Percentiles rank a stretch among this genome's conserved stretches.
Conservation (phyloP, 2,329 filamentous ascomycete genomes). For the Diaporthe citri region DNA sequence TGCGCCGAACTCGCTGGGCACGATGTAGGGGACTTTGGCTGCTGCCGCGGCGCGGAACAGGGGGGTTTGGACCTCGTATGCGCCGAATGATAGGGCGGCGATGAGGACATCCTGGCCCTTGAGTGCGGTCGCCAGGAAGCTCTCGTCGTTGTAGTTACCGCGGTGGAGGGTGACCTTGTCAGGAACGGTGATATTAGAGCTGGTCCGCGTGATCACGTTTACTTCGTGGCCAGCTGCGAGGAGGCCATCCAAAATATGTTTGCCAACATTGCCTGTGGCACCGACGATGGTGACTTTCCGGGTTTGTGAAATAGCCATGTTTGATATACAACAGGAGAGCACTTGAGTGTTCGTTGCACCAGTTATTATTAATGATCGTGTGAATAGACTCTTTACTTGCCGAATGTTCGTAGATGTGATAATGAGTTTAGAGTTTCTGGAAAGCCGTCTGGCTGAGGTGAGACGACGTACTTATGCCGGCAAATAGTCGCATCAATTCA, state of each 20-base stretch:
- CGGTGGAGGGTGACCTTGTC: not conserved
- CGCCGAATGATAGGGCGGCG: not conserved
- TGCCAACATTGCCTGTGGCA: conserved; percentile 2
- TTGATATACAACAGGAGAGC: not conserved
- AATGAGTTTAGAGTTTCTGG: not conserved
- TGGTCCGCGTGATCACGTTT: not conserved
- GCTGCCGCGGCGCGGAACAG: conserved; percentile 51
- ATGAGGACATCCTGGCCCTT: conserved; percentile 8
- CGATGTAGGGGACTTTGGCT: conserved; percentile 48
- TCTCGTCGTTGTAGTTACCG: conserved; percentile 11
- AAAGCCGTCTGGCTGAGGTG: not conserved
- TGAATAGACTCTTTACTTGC: no score
- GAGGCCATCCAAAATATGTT: not conserved
- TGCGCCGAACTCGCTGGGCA: conserved; percentile 51
- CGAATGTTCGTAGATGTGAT: not conserved
- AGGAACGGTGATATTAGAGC: not conserved
- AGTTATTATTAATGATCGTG: no score
- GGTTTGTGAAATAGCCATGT: not conserved
- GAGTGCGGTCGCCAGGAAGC: not conserved
- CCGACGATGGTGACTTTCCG: not conserved
- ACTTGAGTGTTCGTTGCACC: not conserved
- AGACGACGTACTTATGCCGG: not conserved
- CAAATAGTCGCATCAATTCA: not conserved
- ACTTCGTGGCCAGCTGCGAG: not conserved
- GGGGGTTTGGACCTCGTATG: not conserved